Conservation (phyloP, 2,329 filamentous ascomycete genomes). For the Cyanodermella asteris region DNA sequence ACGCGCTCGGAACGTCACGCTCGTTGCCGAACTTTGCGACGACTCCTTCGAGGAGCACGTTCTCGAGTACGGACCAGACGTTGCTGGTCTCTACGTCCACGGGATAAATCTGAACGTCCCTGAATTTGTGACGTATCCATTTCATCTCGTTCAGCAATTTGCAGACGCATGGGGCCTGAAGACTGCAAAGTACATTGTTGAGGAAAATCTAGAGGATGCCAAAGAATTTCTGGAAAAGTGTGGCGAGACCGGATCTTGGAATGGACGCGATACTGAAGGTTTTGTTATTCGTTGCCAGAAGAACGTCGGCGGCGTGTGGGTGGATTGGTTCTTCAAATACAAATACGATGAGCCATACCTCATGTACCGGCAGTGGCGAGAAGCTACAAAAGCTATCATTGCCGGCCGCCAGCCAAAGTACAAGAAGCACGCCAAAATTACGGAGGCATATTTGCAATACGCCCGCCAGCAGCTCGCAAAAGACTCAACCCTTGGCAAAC, state of each 20-base stretch:
- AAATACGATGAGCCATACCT: constrained; percentile 98
- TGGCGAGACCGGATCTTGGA: constrained; percentile 73
- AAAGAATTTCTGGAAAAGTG: constrained; percentile 63
- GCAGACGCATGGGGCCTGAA: constrained; percentile 85
- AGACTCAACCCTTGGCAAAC: constrained; percentile 43
- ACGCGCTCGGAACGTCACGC: constrained; percentile 65
- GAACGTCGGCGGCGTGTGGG: constrained; percentile 33
- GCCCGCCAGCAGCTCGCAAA: constrained; percentile 50
- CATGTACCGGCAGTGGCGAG: constrained; percentile 97
- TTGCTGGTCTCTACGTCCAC: constrained; percentile 81
- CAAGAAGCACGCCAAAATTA: constrained; percentile 77
- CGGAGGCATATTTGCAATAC: constrained; percentile 72
- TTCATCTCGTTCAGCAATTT: constrained; percentile 65
- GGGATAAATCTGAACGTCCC: constrained; percentile 93
- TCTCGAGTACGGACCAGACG: constrained; percentile 60
- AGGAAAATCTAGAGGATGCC: constrained; percentile 52
- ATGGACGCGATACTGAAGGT: constrained; percentile 82
- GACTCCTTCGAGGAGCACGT: constrained; percentile 95
- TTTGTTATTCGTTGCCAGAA: constrained; percentile 69
- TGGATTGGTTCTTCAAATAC: constrained; percentile 99
- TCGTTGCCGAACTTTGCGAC: constrained; percentile 89
- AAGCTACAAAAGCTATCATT: constrained; percentile 84
- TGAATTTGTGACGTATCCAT: constrained; percentile 70
- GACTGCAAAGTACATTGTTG: constrained; percentile 60
- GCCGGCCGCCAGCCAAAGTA: constrained; percentile 48